Evolutionary conservation across 1,284 basidiomycete species (phyloP).

Genomic region (Boletellus deceptivus): DNA sequence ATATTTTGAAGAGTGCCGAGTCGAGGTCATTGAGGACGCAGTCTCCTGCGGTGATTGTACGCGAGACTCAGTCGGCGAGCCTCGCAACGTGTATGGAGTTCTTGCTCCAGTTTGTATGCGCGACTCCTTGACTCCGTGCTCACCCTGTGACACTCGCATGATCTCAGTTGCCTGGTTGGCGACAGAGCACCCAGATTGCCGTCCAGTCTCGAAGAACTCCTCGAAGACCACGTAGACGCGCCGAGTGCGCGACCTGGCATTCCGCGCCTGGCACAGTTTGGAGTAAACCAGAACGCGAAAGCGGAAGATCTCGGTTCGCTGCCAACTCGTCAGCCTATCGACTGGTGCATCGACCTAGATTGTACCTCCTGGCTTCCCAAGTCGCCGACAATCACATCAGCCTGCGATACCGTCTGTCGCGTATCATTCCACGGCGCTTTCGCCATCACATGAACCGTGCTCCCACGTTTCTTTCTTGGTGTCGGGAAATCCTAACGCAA

Average conservation of each 20-base stretch:
- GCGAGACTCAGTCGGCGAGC: constrained; percentile 33
- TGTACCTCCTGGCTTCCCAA: constrained; percentile 8
- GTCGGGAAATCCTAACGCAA: not conserved
- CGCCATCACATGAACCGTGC: constrained; percentile 31
- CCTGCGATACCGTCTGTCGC: constrained; percentile 35
- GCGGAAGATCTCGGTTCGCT: constrained; percentile 4
- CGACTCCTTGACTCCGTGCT: not conserved
- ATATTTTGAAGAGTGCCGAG: constrained; percentile 1
- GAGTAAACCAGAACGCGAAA: constrained; percentile 10
- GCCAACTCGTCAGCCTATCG: constrained; percentile 15
- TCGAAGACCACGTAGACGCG: constrained; percentile 30
- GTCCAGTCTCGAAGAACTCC: constrained; percentile 30
- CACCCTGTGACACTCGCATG: constrained; percentile 35
- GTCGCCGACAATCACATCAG: constrained; percentile 13
- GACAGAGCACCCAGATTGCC: constrained; percentile 32
- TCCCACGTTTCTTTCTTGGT: constrained; percentile 7
- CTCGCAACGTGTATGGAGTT: constrained; percentile 37
- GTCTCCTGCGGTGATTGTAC: constrained; percentile 33
- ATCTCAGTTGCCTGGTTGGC: constrained; percentile 39
- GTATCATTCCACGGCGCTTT: constrained; percentile 39
- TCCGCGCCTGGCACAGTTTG: constrained; percentile 29
- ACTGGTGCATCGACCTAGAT: no score
- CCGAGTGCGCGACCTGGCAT: constrained; percentile 39
- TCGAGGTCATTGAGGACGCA: constrained; percentile 40
- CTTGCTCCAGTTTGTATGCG: constrained; percentile 38